phyloP scores from a whole-genome alignment of 345 rosid genomes.

The Carallia pectinifolia region DNA sequence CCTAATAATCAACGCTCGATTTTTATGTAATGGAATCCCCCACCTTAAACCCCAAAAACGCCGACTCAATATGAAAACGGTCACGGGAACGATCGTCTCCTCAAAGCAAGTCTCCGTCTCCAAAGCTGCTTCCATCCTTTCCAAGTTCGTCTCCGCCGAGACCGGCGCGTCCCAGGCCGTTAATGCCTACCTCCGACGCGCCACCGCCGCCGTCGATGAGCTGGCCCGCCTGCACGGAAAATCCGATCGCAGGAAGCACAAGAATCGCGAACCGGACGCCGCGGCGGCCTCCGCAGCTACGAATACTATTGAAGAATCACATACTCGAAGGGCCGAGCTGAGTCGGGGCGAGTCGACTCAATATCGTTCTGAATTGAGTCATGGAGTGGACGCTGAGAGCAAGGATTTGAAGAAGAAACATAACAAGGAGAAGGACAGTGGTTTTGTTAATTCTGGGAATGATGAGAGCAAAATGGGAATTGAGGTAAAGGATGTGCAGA shows the following conservation, averaged over 20 bases:
- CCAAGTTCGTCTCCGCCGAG: constrained; percentile 38
- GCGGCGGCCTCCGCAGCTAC: neutral
- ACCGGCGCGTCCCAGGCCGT: constrained; percentile 55
- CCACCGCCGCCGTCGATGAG: constrained; percentile 39
- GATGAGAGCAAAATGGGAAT: neutral
- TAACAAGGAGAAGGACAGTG: constrained; percentile 8
- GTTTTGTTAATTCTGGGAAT: neutral
- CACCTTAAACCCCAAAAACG: neutral
- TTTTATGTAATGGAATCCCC: too few species aligned
- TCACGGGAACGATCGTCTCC: constrained; percentile 33
- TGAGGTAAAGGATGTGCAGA: neutral
- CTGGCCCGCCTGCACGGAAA: constrained; percentile 31
- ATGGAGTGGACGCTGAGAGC: neutral
- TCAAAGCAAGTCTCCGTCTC: constrained; percentile 30
- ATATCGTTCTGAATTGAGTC: neutral
- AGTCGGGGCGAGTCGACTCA: constrained; percentile 6
- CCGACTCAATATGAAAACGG: constrained; percentile 36
- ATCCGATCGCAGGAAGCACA: constrained; percentile 7
- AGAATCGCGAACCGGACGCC: constrained; percentile 6
- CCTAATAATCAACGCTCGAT: too few species aligned
- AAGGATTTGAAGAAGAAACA: constrained; percentile 7
- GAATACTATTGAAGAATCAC: constrained; percentile 7
- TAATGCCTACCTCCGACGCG: constrained; percentile 44
- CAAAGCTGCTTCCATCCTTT: constrained; percentile 43
- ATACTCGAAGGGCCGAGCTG: constrained; percentile 2